Base-by-base conservation (phyloP, 768 basidiomycete genomes). In the Leccinum subtestaceum region DNA sequence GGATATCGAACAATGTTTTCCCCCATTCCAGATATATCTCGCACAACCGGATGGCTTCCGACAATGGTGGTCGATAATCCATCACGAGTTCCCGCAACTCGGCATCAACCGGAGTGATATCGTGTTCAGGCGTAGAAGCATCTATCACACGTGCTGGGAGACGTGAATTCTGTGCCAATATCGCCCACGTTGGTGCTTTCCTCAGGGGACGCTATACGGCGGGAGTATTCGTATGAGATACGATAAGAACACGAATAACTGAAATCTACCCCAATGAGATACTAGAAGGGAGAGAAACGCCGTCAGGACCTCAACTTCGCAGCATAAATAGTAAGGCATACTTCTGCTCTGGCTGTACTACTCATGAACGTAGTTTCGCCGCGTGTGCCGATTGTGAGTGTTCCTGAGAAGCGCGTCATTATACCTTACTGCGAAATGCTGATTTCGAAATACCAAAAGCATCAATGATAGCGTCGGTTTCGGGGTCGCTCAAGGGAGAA, bases 261-360 rank as follows among this genome's bases (percentile, higher is more conserved):
- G 1, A 11, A 17, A 56, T 53, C 58, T 73, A 85, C 86, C 60
- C 79, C 79, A n/a, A 84, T 80, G 23, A 87, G 79, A 66, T 81
- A 84, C 86, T 87, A 58, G 13, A 34, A 55, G 12, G 9, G 32
- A 21, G 19, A 25, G 31, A 32, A 45, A 65, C 2, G 21, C 1
- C 9, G 13, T 60, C 21, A 57, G 29, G 34, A 57, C 43, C 27
- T 31, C 55, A 45, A 21, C 2, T 2, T 38, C 3, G 13, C 9
- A 31, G 25, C 29, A 43, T 17, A 17, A 51, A n/a, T 19, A 19
- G 10, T 32, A 21, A 60, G 11, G 65, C 80, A 53, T 62, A 88
- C 87, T 78, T 90, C 88, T 23, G 85, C 78, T 38, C 86, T 81
- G 6, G 89, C 84, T 0, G 86, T 89, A 58, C 80, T 78, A 17